phyloP scores from a whole-genome alignment of 2,329 filamentous ascomycete genomes.

The Phyllosticta paracitricarpa region DNA sequence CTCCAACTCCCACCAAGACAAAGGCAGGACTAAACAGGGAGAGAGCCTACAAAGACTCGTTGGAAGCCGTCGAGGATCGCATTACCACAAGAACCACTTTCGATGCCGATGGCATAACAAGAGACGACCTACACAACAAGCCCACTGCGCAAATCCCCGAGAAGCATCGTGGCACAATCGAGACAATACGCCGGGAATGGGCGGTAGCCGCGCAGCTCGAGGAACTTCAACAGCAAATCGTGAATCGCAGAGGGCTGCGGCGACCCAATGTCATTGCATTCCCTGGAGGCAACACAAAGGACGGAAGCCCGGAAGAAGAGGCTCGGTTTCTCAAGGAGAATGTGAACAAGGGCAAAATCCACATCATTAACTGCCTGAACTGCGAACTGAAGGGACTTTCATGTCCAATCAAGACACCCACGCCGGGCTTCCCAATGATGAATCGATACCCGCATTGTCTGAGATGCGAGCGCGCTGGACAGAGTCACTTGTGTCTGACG shows the following conservation, averaged over 20 bases:
- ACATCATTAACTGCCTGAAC: conserved; percentile 2
- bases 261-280: not conserved
- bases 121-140: not conserved
- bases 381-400: not conserved
- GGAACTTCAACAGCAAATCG: not conserved
- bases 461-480: conserved; percentile 5
- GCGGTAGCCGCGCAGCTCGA: not conserved
- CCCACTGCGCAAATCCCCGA: not conserved
- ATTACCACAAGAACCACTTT: not conserved
- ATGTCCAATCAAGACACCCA: not conserved
- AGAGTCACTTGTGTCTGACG: conserved; percentile 2
- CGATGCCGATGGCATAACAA: not conserved
- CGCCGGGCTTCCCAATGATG: not conserved
- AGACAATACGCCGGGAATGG: not conserved
- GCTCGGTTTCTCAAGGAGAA: not conserved
- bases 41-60: not conserved
- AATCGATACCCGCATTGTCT: conserved; percentile 1
- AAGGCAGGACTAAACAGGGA: not conserved
- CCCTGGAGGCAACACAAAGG: not conserved
- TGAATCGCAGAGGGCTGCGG: not conserved
- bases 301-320: not conserved
- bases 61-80: not conserved
- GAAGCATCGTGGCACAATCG: not conserved
- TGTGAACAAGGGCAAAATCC: conserved; percentile 12
- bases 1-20: not conserved